Evolutionary conservation across 1,284 basidiomycete species (phyloP).

Genomic region (Stereum hirsutum): DNA sequence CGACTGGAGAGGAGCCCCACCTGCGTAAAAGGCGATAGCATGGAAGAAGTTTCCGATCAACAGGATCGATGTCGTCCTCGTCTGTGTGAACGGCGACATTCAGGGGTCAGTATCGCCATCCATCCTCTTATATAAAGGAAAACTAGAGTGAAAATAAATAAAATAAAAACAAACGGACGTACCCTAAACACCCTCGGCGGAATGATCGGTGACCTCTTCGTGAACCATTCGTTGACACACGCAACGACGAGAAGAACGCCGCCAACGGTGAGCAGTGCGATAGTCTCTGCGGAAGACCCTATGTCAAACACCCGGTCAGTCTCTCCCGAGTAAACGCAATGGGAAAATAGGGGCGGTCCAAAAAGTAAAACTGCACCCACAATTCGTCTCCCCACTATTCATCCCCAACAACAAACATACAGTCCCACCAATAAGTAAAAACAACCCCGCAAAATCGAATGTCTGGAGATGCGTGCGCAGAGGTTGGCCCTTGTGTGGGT

Average conservation of each 20-base stretch:
- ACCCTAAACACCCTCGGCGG: slow-evolving; percentile 71
- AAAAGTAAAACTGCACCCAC: slow-evolving; percentile 28
- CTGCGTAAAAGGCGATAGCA: slow-evolving; percentile 54
- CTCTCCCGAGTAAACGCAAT: neutral
- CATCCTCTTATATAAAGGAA: no score
- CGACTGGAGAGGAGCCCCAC: slow-evolving; percentile 17
- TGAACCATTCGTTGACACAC: slow-evolving; percentile 58
- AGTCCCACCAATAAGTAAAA: slow-evolving; percentile 64
- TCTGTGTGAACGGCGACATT: no score
- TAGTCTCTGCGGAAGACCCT: slow-evolving; percentile 45
- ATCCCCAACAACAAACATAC: slow-evolving; percentile 38
- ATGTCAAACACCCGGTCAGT: neutral
- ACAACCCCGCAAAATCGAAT: slow-evolving; percentile 73
- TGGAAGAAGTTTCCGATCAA: slow-evolving; percentile 60
- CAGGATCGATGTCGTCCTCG: slow-evolving; percentile 64
- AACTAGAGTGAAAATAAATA: no score
- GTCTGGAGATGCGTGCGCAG: slow-evolving; percentile 51
- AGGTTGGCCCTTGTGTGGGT: slow-evolving; percentile 54
- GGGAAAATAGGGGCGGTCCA: neutral
- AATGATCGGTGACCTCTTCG: slow-evolving; percentile 24
- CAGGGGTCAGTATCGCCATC: no score
- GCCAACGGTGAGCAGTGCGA: slow-evolving; percentile 66
- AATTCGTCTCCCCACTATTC: slow-evolving; percentile 55
- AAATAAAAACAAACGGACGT: slow-evolving; percentile 6
- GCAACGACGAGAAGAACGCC: slow-evolving; percentile 45